phyloP scores from a whole-genome alignment of 2,329 filamentous ascomycete species.

The Stagonosporopsis rhizophila region DNA sequence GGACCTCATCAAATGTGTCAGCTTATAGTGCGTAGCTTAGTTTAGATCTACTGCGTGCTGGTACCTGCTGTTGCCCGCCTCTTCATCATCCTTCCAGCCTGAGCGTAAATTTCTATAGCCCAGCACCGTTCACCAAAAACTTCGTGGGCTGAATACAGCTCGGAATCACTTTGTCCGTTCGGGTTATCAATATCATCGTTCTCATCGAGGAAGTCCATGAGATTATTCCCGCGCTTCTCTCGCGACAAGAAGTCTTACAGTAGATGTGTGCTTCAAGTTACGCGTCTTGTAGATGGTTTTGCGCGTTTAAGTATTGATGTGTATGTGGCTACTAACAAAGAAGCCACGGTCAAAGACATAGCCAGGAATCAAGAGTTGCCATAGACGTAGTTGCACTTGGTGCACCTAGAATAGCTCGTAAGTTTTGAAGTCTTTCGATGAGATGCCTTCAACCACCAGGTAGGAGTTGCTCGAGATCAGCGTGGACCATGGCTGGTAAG shows the following conservation, averaged over 20 bases:
- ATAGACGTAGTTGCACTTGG: slow-evolving; percentile 1
- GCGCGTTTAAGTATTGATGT: background rate
- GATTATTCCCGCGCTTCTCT: background rate
- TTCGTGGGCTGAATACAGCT: background rate
- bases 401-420: background rate
- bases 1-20: background rate
- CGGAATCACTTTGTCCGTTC: background rate
- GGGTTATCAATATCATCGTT: background rate
- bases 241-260: background rate
- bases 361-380: background rate
- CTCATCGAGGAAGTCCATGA: background rate
- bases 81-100: background rate
- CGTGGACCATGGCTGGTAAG: background rate
- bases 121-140: background rate
- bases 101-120: background rate
- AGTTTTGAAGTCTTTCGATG: background rate
- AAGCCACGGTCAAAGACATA: background rate
- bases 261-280: background rate
- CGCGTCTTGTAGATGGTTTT: background rate
- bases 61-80: background rate
- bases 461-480: slow-evolving; percentile 38
- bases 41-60: background rate
- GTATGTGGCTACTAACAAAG: background rate
- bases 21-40: background rate
- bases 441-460: slow-evolving; percentile 50